Evolutionary conservation across 1,139 yeast species (phyloP).

Genomic region (Geotrichum citri-aurantii): DNA sequence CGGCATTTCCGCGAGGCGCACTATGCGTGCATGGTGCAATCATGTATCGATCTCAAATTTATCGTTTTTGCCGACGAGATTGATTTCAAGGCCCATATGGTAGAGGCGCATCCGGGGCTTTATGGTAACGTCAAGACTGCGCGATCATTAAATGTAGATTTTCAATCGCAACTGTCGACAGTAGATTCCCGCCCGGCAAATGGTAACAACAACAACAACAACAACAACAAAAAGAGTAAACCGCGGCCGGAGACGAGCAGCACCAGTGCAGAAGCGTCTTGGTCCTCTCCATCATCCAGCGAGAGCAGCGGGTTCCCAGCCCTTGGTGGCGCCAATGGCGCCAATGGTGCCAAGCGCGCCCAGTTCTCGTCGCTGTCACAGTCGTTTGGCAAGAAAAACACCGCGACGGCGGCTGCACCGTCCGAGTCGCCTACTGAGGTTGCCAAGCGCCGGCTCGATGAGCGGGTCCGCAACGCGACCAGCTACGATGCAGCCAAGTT

Average conservation of each 20-base stretch:
- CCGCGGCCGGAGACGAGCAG: slow-evolving; percentile 23
- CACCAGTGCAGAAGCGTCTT: slow-evolving; percentile 22
- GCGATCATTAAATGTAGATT: slow-evolving; percentile 29
- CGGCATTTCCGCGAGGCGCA: slow-evolving; percentile 70
- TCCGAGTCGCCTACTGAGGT: slow-evolving; percentile 44
- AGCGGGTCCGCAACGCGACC: slow-evolving; percentile 60
- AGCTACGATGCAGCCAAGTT: slow-evolving; percentile 48
- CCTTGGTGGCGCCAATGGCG: slow-evolving; percentile 23
- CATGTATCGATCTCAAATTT: slow-evolving; percentile 84
- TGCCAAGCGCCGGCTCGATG: slow-evolving; percentile 65
- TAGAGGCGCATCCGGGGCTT: slow-evolving; percentile 69
- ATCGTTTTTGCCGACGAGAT: slow-evolving; percentile 85
- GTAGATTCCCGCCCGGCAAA: slow-evolving; percentile 19
- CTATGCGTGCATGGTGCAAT: slow-evolving; percentile 69
- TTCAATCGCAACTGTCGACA: slow-evolving; percentile 57
- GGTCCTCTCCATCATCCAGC: slow-evolving; percentile 17
- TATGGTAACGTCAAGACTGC: slow-evolving; percentile 30
- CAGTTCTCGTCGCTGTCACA: slow-evolving; percentile 14
- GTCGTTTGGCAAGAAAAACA: slow-evolving; percentile 11
- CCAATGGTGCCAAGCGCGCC: slow-evolving; percentile 7
- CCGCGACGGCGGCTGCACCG: slow-evolving; percentile 1
- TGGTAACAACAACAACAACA: slow-evolving; percentile 6
- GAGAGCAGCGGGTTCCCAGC: slow-evolving; percentile 29
- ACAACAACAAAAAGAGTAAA: not conserved
- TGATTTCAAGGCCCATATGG: slow-evolving; percentile 83